phyloP scores from a whole-genome alignment of 2,329 filamentous ascomycete genomes.

The Elsinoe fawcettii region DNA sequence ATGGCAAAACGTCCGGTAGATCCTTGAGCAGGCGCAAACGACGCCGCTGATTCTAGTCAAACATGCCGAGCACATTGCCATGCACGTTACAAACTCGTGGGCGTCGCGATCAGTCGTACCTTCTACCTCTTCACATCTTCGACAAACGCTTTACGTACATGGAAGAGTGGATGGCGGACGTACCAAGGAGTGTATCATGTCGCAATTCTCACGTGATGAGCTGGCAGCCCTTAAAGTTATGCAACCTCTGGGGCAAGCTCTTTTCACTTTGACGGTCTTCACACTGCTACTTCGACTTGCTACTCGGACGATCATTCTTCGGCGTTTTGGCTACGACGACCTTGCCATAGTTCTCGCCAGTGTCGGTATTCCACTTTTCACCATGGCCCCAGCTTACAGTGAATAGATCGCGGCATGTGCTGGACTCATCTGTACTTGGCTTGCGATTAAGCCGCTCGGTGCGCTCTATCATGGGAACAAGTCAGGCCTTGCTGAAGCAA shows the following conservation, averaged over 20 bases:
- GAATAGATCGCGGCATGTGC: not conserved
- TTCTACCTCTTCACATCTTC: not conserved
- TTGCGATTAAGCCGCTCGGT: not conserved
- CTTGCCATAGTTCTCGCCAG: not conserved
- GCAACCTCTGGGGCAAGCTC: not conserved
- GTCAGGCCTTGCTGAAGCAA: not conserved
- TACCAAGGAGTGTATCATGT: not conserved
- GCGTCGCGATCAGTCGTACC: too few relatives aligned
- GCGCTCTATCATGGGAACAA: not conserved
- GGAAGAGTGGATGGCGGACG: too few relatives aligned
- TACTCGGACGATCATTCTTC: not conserved
- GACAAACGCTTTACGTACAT: too few relatives aligned
- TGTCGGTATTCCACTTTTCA: not conserved
- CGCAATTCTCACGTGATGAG: not conserved
- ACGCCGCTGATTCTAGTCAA: not conserved
- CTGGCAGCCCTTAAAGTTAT: not conserved
- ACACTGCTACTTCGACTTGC: not conserved
- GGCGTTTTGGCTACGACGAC: not conserved
- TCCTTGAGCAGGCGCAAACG: not conserved
- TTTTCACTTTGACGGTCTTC: not conserved
- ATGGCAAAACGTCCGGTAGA: not conserved
- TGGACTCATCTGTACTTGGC: not conserved
- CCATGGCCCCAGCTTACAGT: not conserved
- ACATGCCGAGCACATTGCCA: not conserved
- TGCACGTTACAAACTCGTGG: too few relatives aligned